A percentile compares a stretch with the other conserved stretches of the same genome.
These are phyloP conservation scores for Scheffersomyces quercinus DNA, from an alignment of 1,139 yeast genomes.

Conservation along the genomic window DNA sequence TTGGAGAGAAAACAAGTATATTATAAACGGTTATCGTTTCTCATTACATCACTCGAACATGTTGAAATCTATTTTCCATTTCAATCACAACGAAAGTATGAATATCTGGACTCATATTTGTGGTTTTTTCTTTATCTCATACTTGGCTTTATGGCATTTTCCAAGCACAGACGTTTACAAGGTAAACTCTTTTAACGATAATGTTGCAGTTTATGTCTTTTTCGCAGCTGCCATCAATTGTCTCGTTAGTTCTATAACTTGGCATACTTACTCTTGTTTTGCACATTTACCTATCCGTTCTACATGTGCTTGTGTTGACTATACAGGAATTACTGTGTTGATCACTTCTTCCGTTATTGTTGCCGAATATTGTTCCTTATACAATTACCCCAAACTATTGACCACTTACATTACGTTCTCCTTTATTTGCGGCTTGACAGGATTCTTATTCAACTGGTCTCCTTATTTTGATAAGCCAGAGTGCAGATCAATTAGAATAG, in stretches of 20 bases:
- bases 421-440: conserved; percentile 64
- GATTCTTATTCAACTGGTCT: conserved; percentile 85
- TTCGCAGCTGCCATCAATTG: conserved; percentile 76
- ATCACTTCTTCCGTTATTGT: conserved; percentile 90
- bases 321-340: conserved; percentile 88
- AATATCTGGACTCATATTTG: conserved; percentile 91
- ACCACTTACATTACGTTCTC: conserved; percentile 60
- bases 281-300: conserved; percentile 64
- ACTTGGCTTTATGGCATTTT: conserved; percentile 58
- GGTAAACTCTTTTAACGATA: conserved; percentile 47
- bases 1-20: conserved; percentile 91
- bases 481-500: conserved; percentile 73
- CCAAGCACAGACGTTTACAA: conserved; percentile 53
- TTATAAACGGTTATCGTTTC: conserved; percentile 83
- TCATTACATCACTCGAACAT: conserved; percentile 65
- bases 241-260: conserved; percentile 70
- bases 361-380: conserved; percentile 79
- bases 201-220: conserved; percentile 60
- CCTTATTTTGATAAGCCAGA: conserved; percentile 88
- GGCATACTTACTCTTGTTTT: conserved; percentile 92
- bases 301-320: conserved; percentile 89
- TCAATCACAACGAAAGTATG: conserved; percentile 80
- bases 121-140: conserved; percentile 63
- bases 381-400: conserved; percentile 55
- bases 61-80: conserved; percentile 53